Conservation (phyloP, 176 grass and related monocot species). For the Zea luxurians region DNA sequence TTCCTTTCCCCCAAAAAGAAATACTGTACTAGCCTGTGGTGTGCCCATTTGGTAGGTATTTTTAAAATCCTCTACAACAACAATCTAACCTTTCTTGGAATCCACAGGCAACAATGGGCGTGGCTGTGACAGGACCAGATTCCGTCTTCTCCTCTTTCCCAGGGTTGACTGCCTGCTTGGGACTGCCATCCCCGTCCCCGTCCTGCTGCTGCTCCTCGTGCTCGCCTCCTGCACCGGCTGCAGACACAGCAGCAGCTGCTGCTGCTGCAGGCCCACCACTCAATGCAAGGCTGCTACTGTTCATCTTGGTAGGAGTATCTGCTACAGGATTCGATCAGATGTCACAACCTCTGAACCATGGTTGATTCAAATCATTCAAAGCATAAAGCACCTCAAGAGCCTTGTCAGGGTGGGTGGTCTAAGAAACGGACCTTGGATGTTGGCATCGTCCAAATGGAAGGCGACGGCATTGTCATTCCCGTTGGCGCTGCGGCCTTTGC, state of each 20-base stretch:
- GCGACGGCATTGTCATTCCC: conserved; percentile 1
- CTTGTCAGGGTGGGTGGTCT: background rate
- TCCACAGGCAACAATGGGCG: conserved; percentile 49
- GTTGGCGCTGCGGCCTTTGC: background rate
- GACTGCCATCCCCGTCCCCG: conserved; percentile 16
- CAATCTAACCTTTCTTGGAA: conserved; percentile 70
- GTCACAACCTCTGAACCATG: background rate
- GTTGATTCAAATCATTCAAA: background rate
- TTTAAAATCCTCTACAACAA: background rate
- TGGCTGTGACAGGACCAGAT: conserved; percentile 30
- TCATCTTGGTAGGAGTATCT: conserved; percentile 43
- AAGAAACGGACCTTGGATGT: conserved; percentile 50
- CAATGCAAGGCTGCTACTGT: conserved; percentile 11
- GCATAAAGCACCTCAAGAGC: background rate
- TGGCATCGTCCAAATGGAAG: conserved; percentile 32
- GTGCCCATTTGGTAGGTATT: no score
- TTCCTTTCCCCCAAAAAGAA: conserved; percentile 50
- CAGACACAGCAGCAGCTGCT: background rate
- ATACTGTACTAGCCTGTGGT: background rate
- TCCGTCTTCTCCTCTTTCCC: conserved; percentile 49
- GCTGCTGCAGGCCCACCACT: conserved; percentile 11
- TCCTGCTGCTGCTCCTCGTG: conserved; percentile 30
- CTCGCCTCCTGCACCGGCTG: conserved; percentile 24
- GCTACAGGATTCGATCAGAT: conserved; percentile 5
- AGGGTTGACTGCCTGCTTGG: conserved; percentile 52